phyloP scores from a whole-genome alignment of 192 early-diverging fungal genomes.

The Thoreauomyces humboldtii region DNA sequence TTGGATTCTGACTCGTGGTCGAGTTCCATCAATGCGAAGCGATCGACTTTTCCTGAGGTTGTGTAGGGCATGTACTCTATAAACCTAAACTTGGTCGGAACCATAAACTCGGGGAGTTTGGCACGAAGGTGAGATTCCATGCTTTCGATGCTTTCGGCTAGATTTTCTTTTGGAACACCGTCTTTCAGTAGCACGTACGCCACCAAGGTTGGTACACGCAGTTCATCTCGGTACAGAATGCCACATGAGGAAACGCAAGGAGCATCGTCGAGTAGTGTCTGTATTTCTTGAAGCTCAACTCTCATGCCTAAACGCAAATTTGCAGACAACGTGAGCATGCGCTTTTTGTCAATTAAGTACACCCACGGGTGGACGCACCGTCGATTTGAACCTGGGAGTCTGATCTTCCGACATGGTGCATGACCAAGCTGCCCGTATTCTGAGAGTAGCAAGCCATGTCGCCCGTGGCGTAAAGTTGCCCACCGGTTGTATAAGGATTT shows the following conservation, averaged over 20 bases:
- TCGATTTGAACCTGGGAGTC: neutral
- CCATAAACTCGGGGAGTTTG: slow-evolving; percentile 35
- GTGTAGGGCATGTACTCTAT: slow-evolving; percentile 34
- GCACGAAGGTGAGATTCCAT: neutral
- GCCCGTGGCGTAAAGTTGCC: slow-evolving; percentile 39
- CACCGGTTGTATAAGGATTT: slow-evolving; percentile 14
- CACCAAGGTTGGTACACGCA: neutral
- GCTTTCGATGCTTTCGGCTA: neutral
- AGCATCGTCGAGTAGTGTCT: neutral
- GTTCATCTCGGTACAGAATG: neutral
- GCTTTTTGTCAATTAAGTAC: too few species aligned
- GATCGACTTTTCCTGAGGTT: slow-evolving; percentile 27
- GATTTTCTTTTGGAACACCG: neutral
- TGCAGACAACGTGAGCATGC: too few species aligned
- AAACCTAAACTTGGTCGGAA: slow-evolving; percentile 21
- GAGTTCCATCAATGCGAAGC: neutral
- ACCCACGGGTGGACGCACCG: too few species aligned
- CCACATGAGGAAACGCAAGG: neutral
- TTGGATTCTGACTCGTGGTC: neutral
- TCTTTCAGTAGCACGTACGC: neutral
- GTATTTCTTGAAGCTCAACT: slow-evolving; percentile 27
- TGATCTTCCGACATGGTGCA: neutral
- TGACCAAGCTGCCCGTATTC: neutral
- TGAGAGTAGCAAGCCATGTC: slow-evolving; percentile 19
- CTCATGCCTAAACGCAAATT: too few species aligned